Evolutionary conservation across 2,329 filamentous ascomycete species (phyloP), one percentile per base, ranked within the genome.

Genomic region (Rutstroemia sp.): DNA sequence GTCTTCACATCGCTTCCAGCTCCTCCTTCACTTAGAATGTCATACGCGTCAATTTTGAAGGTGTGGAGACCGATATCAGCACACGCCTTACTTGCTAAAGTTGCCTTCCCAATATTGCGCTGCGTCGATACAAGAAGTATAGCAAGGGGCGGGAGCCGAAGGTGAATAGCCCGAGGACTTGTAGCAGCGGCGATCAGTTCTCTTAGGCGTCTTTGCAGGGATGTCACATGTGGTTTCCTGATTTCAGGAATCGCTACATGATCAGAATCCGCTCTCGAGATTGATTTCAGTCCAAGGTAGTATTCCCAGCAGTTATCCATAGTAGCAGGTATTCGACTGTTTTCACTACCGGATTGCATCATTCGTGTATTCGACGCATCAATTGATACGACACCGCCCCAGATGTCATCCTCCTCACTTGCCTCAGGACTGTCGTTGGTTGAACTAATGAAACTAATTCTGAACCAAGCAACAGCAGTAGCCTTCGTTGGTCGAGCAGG

Each of bases 1-100:
- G 92, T 96, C 73, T 97, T 96, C 27, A 95, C 88, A 68, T 99
- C 94, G 8, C 89, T 89, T 53, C 90, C 90, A 1, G 87, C 87
- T 46, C 87, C 87, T 14, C 90, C 89, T 69, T 97, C 92, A n/a
- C 90, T 92, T 4, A 96, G 77, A 44, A 99, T 89, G 65, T 99
- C 94, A 66, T 95, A 96, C 0, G 89, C 88, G 69, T 97, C 91
- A 52, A 99, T 88, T 0, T 82, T 73, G 69, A 96, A 97, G 0
- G 85, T 88, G 69, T 99, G 94, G 16, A 97, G 77, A 3, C 94
- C 94, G 60, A 96, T 86, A 65, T 96, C 92, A 2, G 87, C 81
- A 69, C 91, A 95, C 4, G 92, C 91, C 45, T 83, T 81, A 1
- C 77, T 78, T 0, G 89, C 89, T 21, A 91, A 74, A 2, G 86